Evolutionary conservation across 495 filamentous ascomycete genomes (phyloP).

Genomic region (Tuber melanosporum): DNA sequence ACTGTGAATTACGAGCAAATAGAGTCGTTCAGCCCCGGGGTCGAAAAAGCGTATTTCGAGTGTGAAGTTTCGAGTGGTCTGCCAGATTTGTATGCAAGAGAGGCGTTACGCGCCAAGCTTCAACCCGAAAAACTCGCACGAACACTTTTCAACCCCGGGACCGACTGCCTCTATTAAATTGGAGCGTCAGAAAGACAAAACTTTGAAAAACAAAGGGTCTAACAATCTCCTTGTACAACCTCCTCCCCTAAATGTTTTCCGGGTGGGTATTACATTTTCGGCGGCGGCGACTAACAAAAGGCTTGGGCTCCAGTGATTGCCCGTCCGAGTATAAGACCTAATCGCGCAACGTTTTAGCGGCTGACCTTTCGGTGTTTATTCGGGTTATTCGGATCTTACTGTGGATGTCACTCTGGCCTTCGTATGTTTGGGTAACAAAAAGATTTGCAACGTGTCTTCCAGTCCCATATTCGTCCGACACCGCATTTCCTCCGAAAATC

Average conservation of each 20-base stretch:
- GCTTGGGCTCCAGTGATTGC: conserved; percentile 58
- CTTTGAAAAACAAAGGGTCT: not conserved
- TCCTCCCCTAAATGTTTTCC: not conserved
- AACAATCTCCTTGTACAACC: not conserved
- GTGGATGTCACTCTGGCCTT: conserved; percentile 95
- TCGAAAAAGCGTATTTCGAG: no score
- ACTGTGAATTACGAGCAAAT: not conserved
- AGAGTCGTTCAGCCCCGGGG: no score
- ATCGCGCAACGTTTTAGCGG: conserved; percentile 5
- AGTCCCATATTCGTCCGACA: conserved; percentile 92
- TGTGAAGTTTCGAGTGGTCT: no score
- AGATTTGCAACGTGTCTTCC: conserved; percentile 92
- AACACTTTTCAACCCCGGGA: no score
- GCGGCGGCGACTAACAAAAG: conserved; percentile 43
- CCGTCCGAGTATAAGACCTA: conserved; percentile 57
- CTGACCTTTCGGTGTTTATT: conserved; percentile 3
- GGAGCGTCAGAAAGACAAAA: not conserved
- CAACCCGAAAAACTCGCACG: no score
- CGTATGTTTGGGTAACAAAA: conserved; percentile 96
- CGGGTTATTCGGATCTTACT: conserved; percentile 50
- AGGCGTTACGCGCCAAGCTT: no score
- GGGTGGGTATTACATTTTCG: not conserved
- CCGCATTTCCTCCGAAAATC: conserved; percentile 93
- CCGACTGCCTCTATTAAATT: not conserved
- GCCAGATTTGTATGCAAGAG: no score